Evolutionary conservation across 2,329 filamentous ascomycete species (phyloP).

Genomic region (Teratosphaeria viscida): DNA sequence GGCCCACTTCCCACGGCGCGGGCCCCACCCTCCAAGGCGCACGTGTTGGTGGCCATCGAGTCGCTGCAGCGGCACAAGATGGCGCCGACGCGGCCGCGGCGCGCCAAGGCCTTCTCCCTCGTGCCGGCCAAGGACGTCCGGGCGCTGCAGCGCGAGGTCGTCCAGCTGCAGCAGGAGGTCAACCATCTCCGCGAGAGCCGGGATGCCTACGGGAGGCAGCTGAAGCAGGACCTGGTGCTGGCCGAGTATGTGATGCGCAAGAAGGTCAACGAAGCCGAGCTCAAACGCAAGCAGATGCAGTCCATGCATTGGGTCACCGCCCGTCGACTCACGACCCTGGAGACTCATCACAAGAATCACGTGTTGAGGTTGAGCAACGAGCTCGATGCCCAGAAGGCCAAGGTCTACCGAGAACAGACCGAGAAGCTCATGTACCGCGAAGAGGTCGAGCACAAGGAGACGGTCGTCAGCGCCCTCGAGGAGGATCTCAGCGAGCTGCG

Average conservation of each 20-base stretch:
- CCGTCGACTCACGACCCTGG: background rate
- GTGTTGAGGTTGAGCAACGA: background rate
- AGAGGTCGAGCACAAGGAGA: conserved; percentile 4
- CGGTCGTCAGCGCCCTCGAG: conserved; percentile 4
- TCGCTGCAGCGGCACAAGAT: background rate
- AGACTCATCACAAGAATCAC: background rate
- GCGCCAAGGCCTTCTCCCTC: background rate
- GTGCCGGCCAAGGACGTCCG: background rate
- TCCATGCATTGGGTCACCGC: background rate
- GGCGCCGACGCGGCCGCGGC: background rate
- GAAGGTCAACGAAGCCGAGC: background rate
- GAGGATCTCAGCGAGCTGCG: conserved; percentile 14
- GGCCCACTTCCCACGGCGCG: background rate
- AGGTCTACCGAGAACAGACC: background rate
- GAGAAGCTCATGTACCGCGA: conserved; percentile 1
- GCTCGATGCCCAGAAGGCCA: conserved; percentile 2
- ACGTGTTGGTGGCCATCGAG: background rate
- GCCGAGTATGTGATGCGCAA: background rate
- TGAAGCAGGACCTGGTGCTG: conserved; percentile 7
- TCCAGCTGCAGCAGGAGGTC: background rate
- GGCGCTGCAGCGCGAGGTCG: background rate
- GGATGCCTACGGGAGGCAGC: background rate
- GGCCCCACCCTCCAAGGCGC: background rate
- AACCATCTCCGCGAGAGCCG: background rate
- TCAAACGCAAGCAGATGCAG: background rate